Conservation (phyloP, 2,329 filamentous ascomycete species). For the Leptographium wingfieldii region DNA sequence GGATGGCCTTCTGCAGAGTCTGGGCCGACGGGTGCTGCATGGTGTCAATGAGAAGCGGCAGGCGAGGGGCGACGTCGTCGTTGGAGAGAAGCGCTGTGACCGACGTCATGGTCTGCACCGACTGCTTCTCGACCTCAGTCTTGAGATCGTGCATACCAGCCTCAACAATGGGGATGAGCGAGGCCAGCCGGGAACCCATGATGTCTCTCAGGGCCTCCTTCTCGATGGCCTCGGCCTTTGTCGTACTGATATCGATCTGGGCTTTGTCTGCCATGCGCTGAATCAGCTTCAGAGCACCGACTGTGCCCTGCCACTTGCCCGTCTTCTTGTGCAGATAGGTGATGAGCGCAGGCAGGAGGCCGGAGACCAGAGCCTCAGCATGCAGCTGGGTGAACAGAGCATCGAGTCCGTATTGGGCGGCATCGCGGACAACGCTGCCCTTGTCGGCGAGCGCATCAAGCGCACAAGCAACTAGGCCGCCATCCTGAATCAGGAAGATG, state of each 20-base stretch:
- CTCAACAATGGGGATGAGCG: slow-evolving; percentile 83
- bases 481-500: slow-evolving; percentile 70
- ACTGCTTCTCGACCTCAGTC: slow-evolving; percentile 74
- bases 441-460: slow-evolving; percentile 87
- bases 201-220: slow-evolving; percentile 84
- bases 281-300: slow-evolving; percentile 72
- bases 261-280: slow-evolving; percentile 94
- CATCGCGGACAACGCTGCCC: slow-evolving; percentile 74
- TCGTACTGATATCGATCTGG: slow-evolving; percentile 65
- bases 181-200: slow-evolving; percentile 79
- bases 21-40: slow-evolving; percentile 90
- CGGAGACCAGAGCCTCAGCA: slow-evolving; percentile 71
- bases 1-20: slow-evolving; percentile 88
- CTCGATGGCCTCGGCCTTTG: slow-evolving; percentile 69
- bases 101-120: slow-evolving; percentile 83
- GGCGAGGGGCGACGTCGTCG: slow-evolving; percentile 87
- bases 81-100: slow-evolving; percentile 85
- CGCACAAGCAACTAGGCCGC: slow-evolving; percentile 56
- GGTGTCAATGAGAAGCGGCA: slow-evolving; percentile 82
- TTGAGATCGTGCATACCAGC: slow-evolving; percentile 95
- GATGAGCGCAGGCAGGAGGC: slow-evolving; percentile 63
- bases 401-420: slow-evolving; percentile 88
- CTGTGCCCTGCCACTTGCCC: slow-evolving; percentile 94
- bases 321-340: slow-evolving; percentile 70
- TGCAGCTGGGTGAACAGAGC: slow-evolving; percentile 69